Percentiles rank a stretch among this genome's conserved stretches.
These are phyloP conservation scores for Hygrocybe coccinea DNA, from an alignment of 768 basidiomycete species.

Conservation along the genomic window DNA sequence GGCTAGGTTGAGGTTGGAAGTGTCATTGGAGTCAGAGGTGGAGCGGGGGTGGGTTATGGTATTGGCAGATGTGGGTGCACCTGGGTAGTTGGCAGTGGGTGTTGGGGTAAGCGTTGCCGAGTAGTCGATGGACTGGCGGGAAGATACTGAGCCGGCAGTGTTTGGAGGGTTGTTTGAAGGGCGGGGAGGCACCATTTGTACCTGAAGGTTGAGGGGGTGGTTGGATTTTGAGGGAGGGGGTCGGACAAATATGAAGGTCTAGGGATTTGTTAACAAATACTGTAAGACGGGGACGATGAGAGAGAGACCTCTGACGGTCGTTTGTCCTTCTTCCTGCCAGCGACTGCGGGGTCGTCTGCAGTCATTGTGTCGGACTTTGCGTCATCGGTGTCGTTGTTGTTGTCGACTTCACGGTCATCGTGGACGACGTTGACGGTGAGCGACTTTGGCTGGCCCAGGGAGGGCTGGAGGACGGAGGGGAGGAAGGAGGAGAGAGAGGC, in stretches of 20 bases:
- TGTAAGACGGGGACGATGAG: neutral
- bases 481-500: constrained; percentile 8
- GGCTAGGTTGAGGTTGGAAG: constrained; percentile 10
- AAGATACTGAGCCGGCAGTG: neutral
- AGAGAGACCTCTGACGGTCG: constrained; percentile 7
- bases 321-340: constrained; percentile 13
- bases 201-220: constrained; percentile 85
- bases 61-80: constrained; percentile 11
- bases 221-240: constrained; percentile 83
- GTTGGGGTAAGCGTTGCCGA: constrained; percentile 22
- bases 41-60: constrained; percentile 21
- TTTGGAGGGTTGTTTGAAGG: constrained; percentile 31
- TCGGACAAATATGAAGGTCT: constrained; percentile 90
- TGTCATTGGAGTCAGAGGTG: neutral
- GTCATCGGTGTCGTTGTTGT: constrained; percentile 8
- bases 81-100: constrained; percentile 21
- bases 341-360: neutral
- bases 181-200: constrained; percentile 81
- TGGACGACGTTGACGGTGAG: neutral
- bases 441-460: neutral
- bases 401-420: neutral
- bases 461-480: constrained; percentile 6
- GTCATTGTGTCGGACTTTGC: neutral
- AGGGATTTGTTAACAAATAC: constrained; percentile 6
- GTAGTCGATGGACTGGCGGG: constrained; percentile 43